phyloP scores from a whole-genome alignment of 2,329 filamentous ascomycete species.

The Aspergillus costaricaensis region DNA sequence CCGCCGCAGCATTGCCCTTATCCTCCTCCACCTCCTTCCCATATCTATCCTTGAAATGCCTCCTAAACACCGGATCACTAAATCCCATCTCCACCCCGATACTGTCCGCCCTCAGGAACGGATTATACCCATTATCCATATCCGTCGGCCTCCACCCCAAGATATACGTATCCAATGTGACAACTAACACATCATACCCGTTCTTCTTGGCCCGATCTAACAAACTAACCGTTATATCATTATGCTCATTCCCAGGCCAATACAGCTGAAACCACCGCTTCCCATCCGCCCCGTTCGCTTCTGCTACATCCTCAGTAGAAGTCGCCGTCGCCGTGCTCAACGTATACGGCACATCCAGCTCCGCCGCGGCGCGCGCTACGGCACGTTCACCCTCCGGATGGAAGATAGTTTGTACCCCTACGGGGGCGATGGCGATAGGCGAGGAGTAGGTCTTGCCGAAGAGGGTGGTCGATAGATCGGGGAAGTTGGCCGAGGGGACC shows the following conservation, averaged over 20 bases:
- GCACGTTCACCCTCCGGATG: conserved; percentile 65
- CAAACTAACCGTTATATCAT: conserved; percentile 65
- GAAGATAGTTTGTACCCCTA: conserved; percentile 69
- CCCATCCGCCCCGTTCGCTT: conserved; percentile 53
- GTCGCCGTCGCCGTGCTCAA: conserved; percentile 64
- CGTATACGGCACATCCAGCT: conserved; percentile 64
- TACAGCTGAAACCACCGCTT: conserved; percentile 73
- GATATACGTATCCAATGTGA: conserved; percentile 71
- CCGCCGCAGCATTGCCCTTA: conserved; percentile 45
- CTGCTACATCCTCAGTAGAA: conserved; percentile 66
- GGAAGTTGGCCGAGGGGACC: conserved; percentile 37
- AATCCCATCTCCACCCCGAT: conserved; percentile 64
- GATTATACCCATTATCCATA: conserved; percentile 59
- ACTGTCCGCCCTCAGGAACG: conserved; percentile 28
- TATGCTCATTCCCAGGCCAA: conserved; percentile 60
- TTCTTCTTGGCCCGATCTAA: conserved; percentile 60
- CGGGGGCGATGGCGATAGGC: conserved; percentile 65
- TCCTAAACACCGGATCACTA: conserved; percentile 65
- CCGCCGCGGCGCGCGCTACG: conserved; percentile 60
- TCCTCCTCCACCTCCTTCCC: conserved; percentile 50
- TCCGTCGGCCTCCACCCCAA: conserved; percentile 69
- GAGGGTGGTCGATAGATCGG: conserved; percentile 51
- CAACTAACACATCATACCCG: conserved; percentile 66
- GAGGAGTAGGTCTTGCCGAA: conserved; percentile 52
- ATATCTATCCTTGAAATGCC: conserved; percentile 51